phyloP scores from a whole-genome alignment of 2,329 filamentous ascomycete genomes.

The Colletotrichum cordylinicola region DNA sequence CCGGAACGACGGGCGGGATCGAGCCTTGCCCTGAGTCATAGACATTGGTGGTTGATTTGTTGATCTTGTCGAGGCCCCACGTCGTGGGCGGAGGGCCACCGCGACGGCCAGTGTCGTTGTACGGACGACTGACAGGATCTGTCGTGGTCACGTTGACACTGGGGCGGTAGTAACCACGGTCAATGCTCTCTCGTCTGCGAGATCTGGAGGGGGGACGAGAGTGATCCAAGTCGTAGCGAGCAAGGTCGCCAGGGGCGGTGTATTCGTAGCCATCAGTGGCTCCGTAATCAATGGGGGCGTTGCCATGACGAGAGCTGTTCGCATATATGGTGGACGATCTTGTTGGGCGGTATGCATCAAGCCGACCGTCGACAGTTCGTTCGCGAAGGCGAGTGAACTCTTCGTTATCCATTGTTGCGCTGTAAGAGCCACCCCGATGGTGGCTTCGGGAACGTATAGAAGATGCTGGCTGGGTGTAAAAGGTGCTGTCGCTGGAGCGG shows the following conservation, averaged over 20 bases:
- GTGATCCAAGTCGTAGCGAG: conserved; percentile 66
- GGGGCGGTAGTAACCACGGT: conserved; percentile 61
- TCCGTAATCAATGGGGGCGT: conserved; percentile 56
- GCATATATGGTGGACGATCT: conserved; percentile 53
- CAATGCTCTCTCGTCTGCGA: conserved; percentile 59
- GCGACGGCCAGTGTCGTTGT: conserved; percentile 32
- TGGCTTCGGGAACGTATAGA: conserved; percentile 59
- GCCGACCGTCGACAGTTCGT: conserved; percentile 49
- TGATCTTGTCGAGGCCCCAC: conserved; percentile 74
- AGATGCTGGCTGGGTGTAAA: conserved; percentile 64
- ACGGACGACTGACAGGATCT: conserved; percentile 29
- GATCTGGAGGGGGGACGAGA: conserved; percentile 43
- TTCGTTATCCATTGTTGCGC: conserved; percentile 55
- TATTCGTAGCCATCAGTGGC: conserved; percentile 67
- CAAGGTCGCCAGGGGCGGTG: conserved; percentile 67
- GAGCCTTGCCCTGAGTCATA: conserved; percentile 58
- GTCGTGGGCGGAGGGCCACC: conserved; percentile 71
- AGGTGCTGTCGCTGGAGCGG: conserved; percentile 57
- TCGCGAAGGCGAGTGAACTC: conserved; percentile 57
- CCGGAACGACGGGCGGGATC: conserved; percentile 43
- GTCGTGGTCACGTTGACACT: conserved; percentile 44
- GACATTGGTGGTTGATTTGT: conserved; percentile 43
- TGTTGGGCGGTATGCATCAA: conserved; percentile 52
- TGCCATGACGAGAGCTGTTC: conserved; percentile 47
- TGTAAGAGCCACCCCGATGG: conserved; percentile 48